A percentile compares a stretch with the other conserved stretches of the same genome.
Conservation (phyloP, 2,329 filamentous ascomycete genomes). For the Ceratocystiopsis sp. region DNA sequence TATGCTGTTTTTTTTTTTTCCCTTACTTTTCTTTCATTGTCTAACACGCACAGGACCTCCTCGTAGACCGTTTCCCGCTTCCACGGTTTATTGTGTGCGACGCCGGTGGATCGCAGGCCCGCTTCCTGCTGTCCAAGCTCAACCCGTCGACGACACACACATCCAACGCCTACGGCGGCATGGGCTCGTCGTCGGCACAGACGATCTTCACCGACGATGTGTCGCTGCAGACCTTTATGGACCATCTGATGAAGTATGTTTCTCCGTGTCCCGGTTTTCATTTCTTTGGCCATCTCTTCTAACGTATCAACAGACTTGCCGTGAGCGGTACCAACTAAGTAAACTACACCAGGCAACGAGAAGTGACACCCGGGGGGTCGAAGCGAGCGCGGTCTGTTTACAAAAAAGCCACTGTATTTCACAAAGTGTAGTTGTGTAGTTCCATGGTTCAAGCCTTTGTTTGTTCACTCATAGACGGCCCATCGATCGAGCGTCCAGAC, state of each 20-base stretch:
- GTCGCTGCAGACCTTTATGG: conserved; percentile 97
- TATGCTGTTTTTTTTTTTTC: neutral
- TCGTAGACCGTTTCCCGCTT: conserved; percentile 93
- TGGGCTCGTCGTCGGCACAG: conserved; percentile 71
- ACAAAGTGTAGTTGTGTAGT: no score
- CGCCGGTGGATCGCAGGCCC: conserved; percentile 91
- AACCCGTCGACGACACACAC: conserved; percentile 97
- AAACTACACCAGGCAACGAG: conserved; percentile 4
- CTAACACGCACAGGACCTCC: conserved; percentile 52
- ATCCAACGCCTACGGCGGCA: conserved; percentile 77
- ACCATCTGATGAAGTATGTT: conserved; percentile 94
- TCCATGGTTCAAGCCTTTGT: no score
- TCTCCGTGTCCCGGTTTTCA: neutral
- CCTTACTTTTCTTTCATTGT: conserved; percentile 11
- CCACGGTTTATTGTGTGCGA: conserved; percentile 98
- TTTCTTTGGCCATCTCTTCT: neutral
- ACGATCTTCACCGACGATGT: conserved; percentile 99
- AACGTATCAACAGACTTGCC: conserved; percentile 27
- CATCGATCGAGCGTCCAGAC: no score
- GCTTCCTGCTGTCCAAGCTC: conserved; percentile 90
- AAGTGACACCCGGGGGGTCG: no score
- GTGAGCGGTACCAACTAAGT: conserved; percentile 49
- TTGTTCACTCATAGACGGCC: no score
- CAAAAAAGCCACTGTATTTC: no score
- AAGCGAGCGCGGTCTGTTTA: neutral